A percentile compares a stretch with the other conserved stretches of the same genome.
These are phyloP conservation scores for Colletotrichum costaricense DNA, from an alignment of 2,329 filamentous ascomycete species.

Conservation along the genomic window DNA sequence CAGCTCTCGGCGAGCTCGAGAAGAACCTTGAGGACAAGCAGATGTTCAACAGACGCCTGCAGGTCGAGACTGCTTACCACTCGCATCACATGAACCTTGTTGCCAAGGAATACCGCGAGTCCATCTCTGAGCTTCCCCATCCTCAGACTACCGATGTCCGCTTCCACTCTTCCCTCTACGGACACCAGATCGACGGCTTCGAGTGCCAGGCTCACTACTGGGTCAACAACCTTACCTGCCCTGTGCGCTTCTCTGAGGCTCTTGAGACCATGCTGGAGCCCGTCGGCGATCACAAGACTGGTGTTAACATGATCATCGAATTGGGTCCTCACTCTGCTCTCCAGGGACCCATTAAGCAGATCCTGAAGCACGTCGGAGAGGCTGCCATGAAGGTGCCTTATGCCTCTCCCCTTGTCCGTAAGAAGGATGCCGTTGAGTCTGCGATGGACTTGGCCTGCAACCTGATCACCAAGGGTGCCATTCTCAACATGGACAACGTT, in stretches of 20 bases:
- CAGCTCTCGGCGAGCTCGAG: slow-evolving; percentile 43
- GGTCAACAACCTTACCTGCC: slow-evolving; percentile 55
- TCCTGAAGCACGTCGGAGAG: slow-evolving; percentile 56
- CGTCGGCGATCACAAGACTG: slow-evolving; percentile 48
- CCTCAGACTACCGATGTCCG: slow-evolving; percentile 48
- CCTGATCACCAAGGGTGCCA: slow-evolving; percentile 57
- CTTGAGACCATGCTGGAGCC: slow-evolving; percentile 48
- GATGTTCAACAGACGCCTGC: slow-evolving; percentile 60
- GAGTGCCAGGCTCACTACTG: slow-evolving; percentile 51
- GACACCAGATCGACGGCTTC: slow-evolving; percentile 50
- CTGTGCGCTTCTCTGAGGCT: slow-evolving; percentile 57
- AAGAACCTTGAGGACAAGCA: slow-evolving; percentile 45
- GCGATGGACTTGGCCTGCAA: slow-evolving; percentile 56
- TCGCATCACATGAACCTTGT: slow-evolving; percentile 65
- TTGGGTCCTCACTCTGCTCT: slow-evolving; percentile 62
- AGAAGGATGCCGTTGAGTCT: slow-evolving; percentile 59
- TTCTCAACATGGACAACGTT: slow-evolving; percentile 56
- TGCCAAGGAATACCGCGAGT: slow-evolving; percentile 47
- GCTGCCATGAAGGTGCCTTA: slow-evolving; percentile 55
- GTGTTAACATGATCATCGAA: slow-evolving; percentile 59
- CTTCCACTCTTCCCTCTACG: slow-evolving; percentile 60
- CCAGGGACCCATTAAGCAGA: slow-evolving; percentile 62
- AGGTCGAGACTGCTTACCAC: slow-evolving; percentile 65
- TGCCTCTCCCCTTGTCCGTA: slow-evolving; percentile 60
- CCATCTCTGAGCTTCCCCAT: slow-evolving; percentile 53